Base-by-base conservation (phyloP, 1,284 basidiomycete genomes). In the Apiotrichum brassicae region DNA sequence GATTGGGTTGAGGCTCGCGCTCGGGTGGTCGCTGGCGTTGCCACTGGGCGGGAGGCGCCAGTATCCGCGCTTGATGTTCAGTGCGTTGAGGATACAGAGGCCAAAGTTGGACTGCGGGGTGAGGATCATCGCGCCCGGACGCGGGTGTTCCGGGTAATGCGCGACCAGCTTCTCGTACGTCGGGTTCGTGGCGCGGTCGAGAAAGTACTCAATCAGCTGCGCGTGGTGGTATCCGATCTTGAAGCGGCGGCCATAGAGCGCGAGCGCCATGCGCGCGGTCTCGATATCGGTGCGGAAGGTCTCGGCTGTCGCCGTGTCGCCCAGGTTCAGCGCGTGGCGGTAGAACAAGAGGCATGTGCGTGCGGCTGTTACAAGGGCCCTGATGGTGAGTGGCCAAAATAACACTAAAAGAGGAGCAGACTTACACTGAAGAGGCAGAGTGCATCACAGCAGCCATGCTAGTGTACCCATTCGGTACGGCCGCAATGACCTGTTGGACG, bases 201-300 rank as follows among this genome's bases (percentile, higher is more conserved):
- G 48, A 51, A 71, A 71, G 53, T 71, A 71, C 41, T 70, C 67
- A 46, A 71, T 62, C 9, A 71, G 57, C 51, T 71, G 69, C 9
- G 69, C 58, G 40, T 71, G 69, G 44, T 71, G 69, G 49, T 67
- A 61, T 6, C 69, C 69, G 32, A 71, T 66, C 59, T 68, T 68
- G 54, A 66, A 68, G 11, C 57, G 49, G n/a, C 46, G 35, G 42
- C 66, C 64, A 49, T 61, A 66, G 40, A 63, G 61, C 12, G 50
- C 53, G 8, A 68, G 44, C 11, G 64, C 65, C 51, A 65, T 56
- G 26, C 66, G 61, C 22, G 51, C 51, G 8, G 64, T 57, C 43
- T 71, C 69, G 28, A 67, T 63, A 40, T 71, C 66, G 37, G 54
- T 54, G 16, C 62, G 44, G 34, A 64, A 59, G 11, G 51, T 34